Evolutionary conservation across 306 rosid genomes (phyloP), one percentile per base, ranked within the genome.

Genomic region (Castanea crenata): DNA sequence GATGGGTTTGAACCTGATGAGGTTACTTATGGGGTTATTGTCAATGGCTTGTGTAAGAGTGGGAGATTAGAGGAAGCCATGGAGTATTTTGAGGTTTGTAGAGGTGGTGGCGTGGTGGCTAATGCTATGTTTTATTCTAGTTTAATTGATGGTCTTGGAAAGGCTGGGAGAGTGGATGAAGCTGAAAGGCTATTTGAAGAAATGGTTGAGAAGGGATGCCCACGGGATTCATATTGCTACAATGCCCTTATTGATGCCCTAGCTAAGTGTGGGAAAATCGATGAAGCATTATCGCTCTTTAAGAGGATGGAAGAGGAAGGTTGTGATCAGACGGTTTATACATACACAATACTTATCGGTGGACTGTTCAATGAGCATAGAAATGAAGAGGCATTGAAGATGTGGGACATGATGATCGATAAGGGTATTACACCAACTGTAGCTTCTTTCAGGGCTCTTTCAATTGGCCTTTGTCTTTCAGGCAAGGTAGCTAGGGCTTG

Each of bases 401-500:
- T 90, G 32, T 93, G 99, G 98, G 88, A 95, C 54, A 74, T 65
- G 85, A 95, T 95, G 99, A 90, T 91, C 4, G 93, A 93, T 83
- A 93, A 89, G 81, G 98, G 99, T 15, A 84, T 91, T 41, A 85
- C 98, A 1, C 99, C 97, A 0, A 93, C 92, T 38, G 86, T 83
- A 52, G 99, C 99, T 29, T 89, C 92, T 73, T 96, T 93, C 71
- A 77, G 98, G 88, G 93, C 96, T 65, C 96, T 93, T 72, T 89
- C 97, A 2, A 75, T 88, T 5, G 98, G 99, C 74, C 88, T 91
- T 15, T 96, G 98, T 82, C 98, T 93, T 41, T 93, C 91, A 0
- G 98, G 96, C 19, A 96, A 96, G 84, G 88, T 93, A 35, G 94
- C 97, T 3, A 84, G 96, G 80, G 98, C 99, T 35, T 96, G 99